Conservation (phyloP, 352 stramenopile genomes). For the Phytopythium litorale region DNA sequence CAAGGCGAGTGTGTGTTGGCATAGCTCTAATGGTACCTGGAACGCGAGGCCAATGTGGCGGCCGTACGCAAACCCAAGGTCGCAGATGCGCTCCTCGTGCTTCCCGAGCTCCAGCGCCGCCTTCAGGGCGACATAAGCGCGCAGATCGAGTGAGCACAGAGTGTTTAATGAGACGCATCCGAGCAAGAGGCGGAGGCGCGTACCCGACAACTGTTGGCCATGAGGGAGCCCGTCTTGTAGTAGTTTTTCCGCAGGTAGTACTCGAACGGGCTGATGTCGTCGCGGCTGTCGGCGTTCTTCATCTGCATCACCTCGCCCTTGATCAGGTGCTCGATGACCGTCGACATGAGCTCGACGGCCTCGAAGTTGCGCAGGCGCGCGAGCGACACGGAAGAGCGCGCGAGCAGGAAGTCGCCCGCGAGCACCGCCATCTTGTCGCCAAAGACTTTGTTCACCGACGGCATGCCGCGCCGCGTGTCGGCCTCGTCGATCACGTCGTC, state of each 20-base stretch:
- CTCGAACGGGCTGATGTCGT: conserved; percentile 87
- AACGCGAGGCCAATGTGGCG: conserved; percentile 98
- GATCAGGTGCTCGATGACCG: conserved; percentile 98
- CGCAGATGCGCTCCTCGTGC: conserved; percentile 78
- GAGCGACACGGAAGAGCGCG: conserved; percentile 94
- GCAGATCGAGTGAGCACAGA: neutral
- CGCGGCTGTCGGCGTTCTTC: conserved; percentile 76
- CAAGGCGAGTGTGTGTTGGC: neutral
- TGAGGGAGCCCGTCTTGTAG: conserved; percentile 99
- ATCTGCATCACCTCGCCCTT: conserved; percentile 99
- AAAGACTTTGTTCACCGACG: conserved; percentile 96
- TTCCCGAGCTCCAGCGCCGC: conserved; percentile 92
- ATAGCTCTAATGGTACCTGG: conserved; percentile 63
- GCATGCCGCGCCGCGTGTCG: conserved; percentile 92
- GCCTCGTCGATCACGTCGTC: conserved; percentile 99
- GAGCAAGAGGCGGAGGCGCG: too few relatives aligned
- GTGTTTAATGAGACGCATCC: neutral
- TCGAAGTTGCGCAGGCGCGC: conserved; percentile 93
- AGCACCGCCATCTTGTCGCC: conserved; percentile 99
- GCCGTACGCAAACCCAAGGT: conserved; percentile 94
- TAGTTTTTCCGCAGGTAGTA: conserved; percentile 99
- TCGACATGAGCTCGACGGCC: conserved; percentile 97
- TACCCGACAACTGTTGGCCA: conserved; percentile 95
- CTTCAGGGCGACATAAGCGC: conserved; percentile 3
- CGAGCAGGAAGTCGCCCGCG: conserved; percentile 96